A percentile compares a stretch with the other conserved stretches of the same genome.
Conservation (phyloP, 192 early-diverging fungal species). For the Cetraspora pellucida region DNA sequence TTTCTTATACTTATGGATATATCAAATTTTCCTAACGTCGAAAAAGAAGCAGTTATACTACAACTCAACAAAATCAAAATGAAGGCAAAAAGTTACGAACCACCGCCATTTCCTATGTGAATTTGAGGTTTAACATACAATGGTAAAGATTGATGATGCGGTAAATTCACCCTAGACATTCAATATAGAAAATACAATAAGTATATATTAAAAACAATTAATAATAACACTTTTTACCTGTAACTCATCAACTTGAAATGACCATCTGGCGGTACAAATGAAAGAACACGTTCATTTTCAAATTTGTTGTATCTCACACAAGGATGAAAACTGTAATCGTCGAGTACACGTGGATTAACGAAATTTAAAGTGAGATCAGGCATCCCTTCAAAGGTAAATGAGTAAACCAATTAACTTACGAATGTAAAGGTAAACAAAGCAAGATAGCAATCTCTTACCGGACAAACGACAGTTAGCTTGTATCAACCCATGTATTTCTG, state of each 20-base stretch:
- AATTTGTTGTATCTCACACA: constrained; percentile 83
- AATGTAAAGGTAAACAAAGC: neutral
- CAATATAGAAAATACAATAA: neutral
- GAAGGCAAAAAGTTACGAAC: constrained; percentile 34
- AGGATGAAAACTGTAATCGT: constrained; percentile 87
- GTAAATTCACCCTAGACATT: constrained; percentile 56
- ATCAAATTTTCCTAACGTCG: constrained; percentile 62
- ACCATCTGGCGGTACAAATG: constrained; percentile 95
- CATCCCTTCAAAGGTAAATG: constrained; percentile 60
- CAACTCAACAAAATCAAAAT: neutral
- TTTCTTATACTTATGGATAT: constrained; percentile 65
- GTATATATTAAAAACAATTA: neutral
- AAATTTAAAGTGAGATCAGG: constrained; percentile 84
- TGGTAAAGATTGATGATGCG: constrained; percentile 59
- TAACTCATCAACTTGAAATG: constrained; percentile 88
- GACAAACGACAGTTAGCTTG: constrained; percentile 76
- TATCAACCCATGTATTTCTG: constrained; percentile 81
- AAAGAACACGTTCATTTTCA: constrained; percentile 76
- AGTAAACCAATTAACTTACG: too few relatives aligned
- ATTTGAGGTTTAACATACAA: constrained; percentile 67
- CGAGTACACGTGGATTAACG: constrained; percentile 69
- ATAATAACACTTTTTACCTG: constrained; percentile 42
- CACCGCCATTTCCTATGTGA: constrained; percentile 56
- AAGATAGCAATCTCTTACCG: constrained; percentile 45
- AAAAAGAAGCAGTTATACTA: neutral